phyloP scores from a whole-genome alignment of 1,284 basidiomycete genomes.

The Marasmius tenuissimus region DNA sequence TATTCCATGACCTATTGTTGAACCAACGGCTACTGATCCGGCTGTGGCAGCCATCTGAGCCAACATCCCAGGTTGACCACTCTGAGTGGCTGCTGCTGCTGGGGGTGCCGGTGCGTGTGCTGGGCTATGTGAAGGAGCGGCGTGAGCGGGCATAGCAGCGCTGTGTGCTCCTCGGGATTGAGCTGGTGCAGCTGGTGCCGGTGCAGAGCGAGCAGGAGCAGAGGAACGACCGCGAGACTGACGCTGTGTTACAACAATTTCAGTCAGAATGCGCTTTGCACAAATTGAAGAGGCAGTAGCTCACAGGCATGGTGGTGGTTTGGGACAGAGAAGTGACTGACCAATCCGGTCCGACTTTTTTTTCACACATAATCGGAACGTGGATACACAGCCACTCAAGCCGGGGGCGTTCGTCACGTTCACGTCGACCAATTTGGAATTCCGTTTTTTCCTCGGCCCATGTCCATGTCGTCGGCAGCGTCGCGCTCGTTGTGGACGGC shows the following conservation, averaged over 20 bases:
- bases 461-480: neutral
- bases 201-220: conserved; percentile 49
- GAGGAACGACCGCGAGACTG: conserved; percentile 54
- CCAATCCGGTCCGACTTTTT: neutral
- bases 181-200: conserved; percentile 48
- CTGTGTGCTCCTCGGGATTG: conserved; percentile 63
- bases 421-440: no score
- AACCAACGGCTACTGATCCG: conserved; percentile 84
- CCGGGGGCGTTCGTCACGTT: neutral
- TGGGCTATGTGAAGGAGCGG: conserved; percentile 40
- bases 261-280: conserved; percentile 6
- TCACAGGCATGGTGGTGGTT: conserved; percentile 20
- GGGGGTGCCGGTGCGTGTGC: conserved; percentile 44
- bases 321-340: neutral
- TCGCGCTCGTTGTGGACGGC: neutral
- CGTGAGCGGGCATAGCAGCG: conserved; percentile 52
- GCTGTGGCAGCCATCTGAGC: conserved; percentile 88
- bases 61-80: conserved; percentile 60
- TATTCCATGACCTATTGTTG: conserved; percentile 81
- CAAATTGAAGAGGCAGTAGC: conserved; percentile 4
- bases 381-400: neutral
- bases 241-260: conserved; percentile 38
- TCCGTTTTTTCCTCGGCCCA: neutral
- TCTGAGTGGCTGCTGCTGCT: conserved; percentile 28
- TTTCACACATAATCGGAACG: neutral